Conservation (phyloP, 2,329 filamentous ascomycete species). For the Paracorniculantispora psalliotae region DNA sequence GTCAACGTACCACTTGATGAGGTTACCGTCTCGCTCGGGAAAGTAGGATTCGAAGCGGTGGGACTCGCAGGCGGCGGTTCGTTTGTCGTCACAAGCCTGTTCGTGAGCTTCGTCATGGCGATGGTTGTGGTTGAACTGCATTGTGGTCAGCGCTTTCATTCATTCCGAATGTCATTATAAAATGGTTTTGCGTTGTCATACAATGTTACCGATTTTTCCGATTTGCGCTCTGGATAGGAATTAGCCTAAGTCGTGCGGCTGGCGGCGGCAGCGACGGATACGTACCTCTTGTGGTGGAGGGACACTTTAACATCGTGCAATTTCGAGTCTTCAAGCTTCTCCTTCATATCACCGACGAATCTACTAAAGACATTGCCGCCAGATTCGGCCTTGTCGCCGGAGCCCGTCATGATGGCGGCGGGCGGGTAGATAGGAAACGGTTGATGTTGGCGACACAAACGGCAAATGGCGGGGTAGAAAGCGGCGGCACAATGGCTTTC, state of each 20-base stretch:
- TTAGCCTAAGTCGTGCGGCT: background rate
- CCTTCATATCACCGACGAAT: slow-evolving; percentile 46
- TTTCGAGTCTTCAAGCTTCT: slow-evolving; percentile 50
- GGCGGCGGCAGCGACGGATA: background rate
- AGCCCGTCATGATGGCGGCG: slow-evolving; percentile 23
- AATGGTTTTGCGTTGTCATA: slow-evolving; percentile 28
- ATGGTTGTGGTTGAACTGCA: slow-evolving; percentile 75
- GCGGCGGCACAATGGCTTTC: background rate
- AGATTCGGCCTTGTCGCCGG: slow-evolving; percentile 20
- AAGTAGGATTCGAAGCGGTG: slow-evolving; percentile 90
- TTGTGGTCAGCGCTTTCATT: slow-evolving; percentile 1
- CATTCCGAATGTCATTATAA: background rate
- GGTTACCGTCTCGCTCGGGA: slow-evolving; percentile 77
- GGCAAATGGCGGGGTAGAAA: slow-evolving; percentile 1
- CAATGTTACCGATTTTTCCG: slow-evolving; percentile 59
- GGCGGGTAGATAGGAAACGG: background rate
- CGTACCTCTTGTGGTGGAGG: slow-evolving; percentile 55
- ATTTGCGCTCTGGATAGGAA: slow-evolving; percentile 42
- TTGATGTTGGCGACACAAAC: background rate
- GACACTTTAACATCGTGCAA: slow-evolving; percentile 54
- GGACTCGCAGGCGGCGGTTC: slow-evolving; percentile 62
- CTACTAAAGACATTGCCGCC: slow-evolving; percentile 26
- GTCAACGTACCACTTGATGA: slow-evolving; percentile 96
- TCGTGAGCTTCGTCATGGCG: slow-evolving; percentile 94
- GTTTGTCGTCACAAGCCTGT: slow-evolving; percentile 74